Conservation (phyloP, 2,329 filamentous ascomycete species). For the Aureobasidium mangrovei region DNA sequence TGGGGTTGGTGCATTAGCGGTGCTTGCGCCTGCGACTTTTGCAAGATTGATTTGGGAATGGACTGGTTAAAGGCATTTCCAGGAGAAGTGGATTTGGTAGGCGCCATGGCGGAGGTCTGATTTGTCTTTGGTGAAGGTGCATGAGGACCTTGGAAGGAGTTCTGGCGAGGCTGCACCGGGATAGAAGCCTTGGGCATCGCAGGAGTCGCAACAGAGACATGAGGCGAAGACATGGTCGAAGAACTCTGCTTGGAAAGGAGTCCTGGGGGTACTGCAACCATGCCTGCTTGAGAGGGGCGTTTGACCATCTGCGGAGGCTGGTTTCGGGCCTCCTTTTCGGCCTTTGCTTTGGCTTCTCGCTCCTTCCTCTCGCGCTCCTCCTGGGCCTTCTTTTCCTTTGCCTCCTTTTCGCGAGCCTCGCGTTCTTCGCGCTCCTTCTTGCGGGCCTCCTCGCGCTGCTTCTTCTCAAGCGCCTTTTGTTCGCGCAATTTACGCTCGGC, state of each 20-base stretch:
- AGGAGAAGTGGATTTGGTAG: conserved; percentile 50
- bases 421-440: conserved; percentile 65
- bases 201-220: conserved; percentile 69
- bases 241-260: conserved; percentile 45
- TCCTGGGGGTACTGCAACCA: conserved; percentile 46
- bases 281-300: conserved; percentile 52
- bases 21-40: conserved; percentile 47
- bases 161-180: conserved; percentile 65
- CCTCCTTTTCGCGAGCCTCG: conserved; percentile 62
- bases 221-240: conserved; percentile 61
- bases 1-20: conserved; percentile 48
- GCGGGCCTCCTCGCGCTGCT: conserved; percentile 59
- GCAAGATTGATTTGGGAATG: conserved; percentile 52
- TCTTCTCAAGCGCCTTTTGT: conserved; percentile 72
- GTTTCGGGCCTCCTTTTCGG: conserved; percentile 32
- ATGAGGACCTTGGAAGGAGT: conserved; percentile 69
- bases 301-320: conserved; percentile 35
- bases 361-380: conserved; percentile 51
- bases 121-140: conserved; percentile 62
- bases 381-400: conserved; percentile 56
- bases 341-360: conserved; percentile 47
- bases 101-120: conserved; percentile 36
- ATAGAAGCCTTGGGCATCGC: conserved; percentile 74
- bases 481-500: conserved; percentile 75
- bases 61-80: conserved; percentile 52